phyloP scores from a whole-genome alignment of 768 basidiomycete species.

The Leccinum subtestaceum region DNA sequence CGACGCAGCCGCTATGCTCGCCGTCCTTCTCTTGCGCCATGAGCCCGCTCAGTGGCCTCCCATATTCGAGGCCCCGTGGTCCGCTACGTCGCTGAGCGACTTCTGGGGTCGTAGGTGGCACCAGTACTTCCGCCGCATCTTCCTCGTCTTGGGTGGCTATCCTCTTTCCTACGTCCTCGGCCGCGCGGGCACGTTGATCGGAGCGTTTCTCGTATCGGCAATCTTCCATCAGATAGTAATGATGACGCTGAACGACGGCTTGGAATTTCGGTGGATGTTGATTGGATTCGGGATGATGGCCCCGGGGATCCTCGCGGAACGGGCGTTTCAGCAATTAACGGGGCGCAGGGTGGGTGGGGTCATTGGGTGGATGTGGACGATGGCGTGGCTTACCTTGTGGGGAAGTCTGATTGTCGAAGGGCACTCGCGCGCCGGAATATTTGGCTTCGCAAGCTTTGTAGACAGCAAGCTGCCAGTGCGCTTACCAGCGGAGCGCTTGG shows the following conservation, averaged over 20 bases:
- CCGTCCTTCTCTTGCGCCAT: constrained; percentile 29
- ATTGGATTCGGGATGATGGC: constrained; percentile 58
- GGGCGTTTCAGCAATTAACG: constrained; percentile 16
- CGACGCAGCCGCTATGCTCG: constrained; percentile 19
- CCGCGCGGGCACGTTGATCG: constrained; percentile 46
- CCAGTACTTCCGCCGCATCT: constrained; percentile 31
- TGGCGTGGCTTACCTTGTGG: constrained; percentile 26
- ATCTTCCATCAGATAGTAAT: constrained; percentile 51
- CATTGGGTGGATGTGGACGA: constrained; percentile 36
- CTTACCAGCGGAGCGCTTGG: constrained; percentile 8
- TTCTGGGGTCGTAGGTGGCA: constrained; percentile 43
- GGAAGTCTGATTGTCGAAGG: constrained; percentile 25
- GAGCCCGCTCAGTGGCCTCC: constrained; percentile 34
- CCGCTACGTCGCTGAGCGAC: constrained; percentile 34
- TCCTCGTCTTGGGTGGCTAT: constrained; percentile 30
- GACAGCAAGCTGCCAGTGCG: constrained; percentile 9
- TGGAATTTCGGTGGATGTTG: constrained; percentile 40
- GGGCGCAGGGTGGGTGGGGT: constrained; percentile 31
- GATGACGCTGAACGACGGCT: constrained; percentile 47
- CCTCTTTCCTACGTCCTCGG: constrained; percentile 41
- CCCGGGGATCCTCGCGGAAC: constrained; percentile 48
- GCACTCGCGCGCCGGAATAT: constrained; percentile 12
- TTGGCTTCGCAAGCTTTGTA: constrained; percentile 4
- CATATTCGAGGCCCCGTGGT: constrained; percentile 33
- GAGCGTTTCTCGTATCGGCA: constrained; percentile 56